Base-by-base conservation (phyloP, 1,284 basidiomycete genomes). In the Rhodotorula sp. region DNA sequence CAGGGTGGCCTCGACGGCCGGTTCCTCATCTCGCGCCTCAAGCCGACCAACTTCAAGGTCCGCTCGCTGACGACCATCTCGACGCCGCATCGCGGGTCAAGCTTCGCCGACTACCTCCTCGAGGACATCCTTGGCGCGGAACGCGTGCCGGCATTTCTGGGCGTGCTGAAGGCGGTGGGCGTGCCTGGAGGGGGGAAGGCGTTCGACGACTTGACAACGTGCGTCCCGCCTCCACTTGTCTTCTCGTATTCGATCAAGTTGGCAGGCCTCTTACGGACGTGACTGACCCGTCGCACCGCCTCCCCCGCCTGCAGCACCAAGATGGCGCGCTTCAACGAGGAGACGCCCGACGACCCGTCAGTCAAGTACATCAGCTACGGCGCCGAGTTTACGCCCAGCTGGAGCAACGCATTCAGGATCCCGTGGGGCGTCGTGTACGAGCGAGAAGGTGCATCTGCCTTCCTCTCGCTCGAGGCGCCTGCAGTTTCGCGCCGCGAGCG, bases 301-400 rank as follows among this genome's bases (percentile, higher is more conserved):
- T n/a, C n/a, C n/a, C n/a, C n/a, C n/a, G n/a, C n/a, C n/a, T n/a
- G n/a, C 64, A 74, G 70, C 0, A 88, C 89, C 51, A 88, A 88
- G 70, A 97, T 97, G 94, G 86, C 85, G 48, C 83, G 86, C 69
- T 98, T 98, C 83, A 98, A 98, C 80, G 87, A 90, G 70, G 85
- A 89, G 54, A 92, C 91, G 0, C 89, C 90, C 0, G 89, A 97
- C 78, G 86, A 89, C 1, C 84, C 86, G 0, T 87, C 87, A 41
- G 90, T 97, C 68, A 86, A 87, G 74, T 97, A 97, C 82, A 95
- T 91, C 79, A 93, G 91, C 44, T 98, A 93, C 91, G 95, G 95
- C 19, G 94, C 95, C 9, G 85, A 85, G 34, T 95, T 94, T 80
- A 87, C 91, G 22, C 94, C 95, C 7, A 91, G 91, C 1, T 83